phyloP scores from a whole-genome alignment of 2,329 filamentous ascomycete species.

The Ceratocystis alfenasii region DNA sequence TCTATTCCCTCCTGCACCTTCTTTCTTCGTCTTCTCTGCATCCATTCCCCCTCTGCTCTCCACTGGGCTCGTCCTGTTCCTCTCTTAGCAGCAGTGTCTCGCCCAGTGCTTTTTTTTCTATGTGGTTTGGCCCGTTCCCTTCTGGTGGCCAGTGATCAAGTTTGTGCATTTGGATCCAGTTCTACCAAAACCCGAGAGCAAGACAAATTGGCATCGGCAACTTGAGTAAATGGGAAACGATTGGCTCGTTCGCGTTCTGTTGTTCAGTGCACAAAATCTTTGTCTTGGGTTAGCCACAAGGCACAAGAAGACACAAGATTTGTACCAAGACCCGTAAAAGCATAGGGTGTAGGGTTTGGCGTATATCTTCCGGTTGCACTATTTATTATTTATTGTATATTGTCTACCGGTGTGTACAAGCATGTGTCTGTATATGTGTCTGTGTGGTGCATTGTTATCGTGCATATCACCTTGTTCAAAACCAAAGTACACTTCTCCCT shows the following conservation, averaged over 20 bases:
- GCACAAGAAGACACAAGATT: neutral
- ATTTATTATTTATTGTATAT: neutral
- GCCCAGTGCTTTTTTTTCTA: too few species aligned
- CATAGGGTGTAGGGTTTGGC: neutral
- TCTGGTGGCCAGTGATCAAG: slow-evolving; percentile 1
- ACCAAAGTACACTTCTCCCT: neutral
- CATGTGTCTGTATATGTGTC: neutral
- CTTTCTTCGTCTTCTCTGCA: neutral
- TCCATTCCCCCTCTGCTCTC: neutral
- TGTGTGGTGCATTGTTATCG: slow-evolving; percentile 1
- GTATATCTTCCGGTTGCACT: neutral
- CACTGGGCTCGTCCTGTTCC: neutral
- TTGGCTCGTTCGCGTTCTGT: slow-evolving; percentile 3
- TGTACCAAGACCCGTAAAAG: neutral
- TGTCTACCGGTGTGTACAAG: neutral
- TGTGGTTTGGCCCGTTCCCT: too few species aligned
- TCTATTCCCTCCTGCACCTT: neutral
- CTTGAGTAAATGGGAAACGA: neutral
- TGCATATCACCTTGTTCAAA: neutral
- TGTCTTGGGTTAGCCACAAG: neutral
- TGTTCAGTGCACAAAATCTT: neutral
- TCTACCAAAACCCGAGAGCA: neutral
- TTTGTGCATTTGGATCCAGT: neutral
- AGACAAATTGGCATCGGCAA: slow-evolving; percentile 3
- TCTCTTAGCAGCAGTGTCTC: neutral